These are phyloP conservation scores for Umbelopsis sp. DNA, from an alignment of 371 early-diverging fungal genomes.

Conservation along the genomic window DNA sequence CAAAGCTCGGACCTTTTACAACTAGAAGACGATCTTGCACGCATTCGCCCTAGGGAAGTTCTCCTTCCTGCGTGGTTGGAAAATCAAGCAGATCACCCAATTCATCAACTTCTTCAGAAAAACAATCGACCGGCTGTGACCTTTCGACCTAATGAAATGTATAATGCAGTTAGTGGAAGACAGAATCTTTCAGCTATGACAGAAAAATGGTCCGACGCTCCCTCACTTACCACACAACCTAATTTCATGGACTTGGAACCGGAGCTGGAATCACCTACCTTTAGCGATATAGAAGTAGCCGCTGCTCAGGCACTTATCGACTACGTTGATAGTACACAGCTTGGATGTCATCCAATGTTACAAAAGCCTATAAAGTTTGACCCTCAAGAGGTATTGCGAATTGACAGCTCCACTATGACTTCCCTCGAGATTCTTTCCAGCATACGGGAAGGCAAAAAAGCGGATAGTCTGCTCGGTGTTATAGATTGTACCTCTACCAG, in stretches of 20 bases:
- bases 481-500: constrained; percentile 81
- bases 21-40: constrained; percentile 72
- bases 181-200: constrained; percentile 22
- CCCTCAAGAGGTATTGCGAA: constrained; percentile 51
- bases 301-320: constrained; percentile 57
- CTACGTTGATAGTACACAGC: constrained; percentile 62
- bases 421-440: constrained; percentile 61
- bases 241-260: neutral
- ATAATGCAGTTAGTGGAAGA: constrained; percentile 22
- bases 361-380: constrained; percentile 52
- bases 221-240: neutral
- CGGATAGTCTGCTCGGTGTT: constrained; percentile 68
- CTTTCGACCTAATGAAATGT: constrained; percentile 28
- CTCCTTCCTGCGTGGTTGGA: constrained; percentile 54
- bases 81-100: constrained; percentile 25
- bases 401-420: constrained; percentile 64
- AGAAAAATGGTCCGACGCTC: neutral
- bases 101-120: constrained; percentile 24
- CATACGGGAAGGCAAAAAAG: constrained; percentile 47
- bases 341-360: constrained; percentile 48
- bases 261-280: neutral
- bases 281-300: constrained; percentile 40
- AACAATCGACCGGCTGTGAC: constrained; percentile 32
- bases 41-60: constrained; percentile 87
- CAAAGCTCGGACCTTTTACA: constrained; percentile 50